These are phyloP conservation scores for Cryptomeria japonica DNA, from an alignment of 75 land plant species.

Conservation along the genomic window DNA sequence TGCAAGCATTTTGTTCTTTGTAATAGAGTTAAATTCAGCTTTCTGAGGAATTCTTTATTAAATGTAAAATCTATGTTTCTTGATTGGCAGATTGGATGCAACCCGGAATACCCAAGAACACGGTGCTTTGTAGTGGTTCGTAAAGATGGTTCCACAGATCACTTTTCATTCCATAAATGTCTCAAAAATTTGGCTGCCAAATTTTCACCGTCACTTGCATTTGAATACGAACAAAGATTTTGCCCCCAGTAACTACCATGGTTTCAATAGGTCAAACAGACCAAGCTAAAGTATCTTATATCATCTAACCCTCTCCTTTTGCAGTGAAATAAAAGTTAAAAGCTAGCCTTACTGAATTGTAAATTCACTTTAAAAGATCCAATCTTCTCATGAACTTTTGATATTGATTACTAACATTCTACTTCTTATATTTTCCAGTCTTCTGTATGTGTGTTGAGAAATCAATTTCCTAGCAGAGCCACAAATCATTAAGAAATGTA, in stretches of 20 bases:
- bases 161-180: slow-evolving; percentile 33
- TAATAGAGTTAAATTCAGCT: background rate
- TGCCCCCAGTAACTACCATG: background rate
- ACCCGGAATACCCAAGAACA: slow-evolving; percentile 4
- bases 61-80: background rate
- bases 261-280: background rate
- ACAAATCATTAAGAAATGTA: background rate
- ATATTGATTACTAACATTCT: background rate
- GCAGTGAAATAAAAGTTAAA: background rate
- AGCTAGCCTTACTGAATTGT: background rate
- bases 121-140: slow-evolving; percentile 33
- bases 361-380: background rate
- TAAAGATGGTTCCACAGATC: slow-evolving; percentile 16
- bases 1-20: background rate
- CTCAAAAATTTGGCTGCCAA: slow-evolving; percentile 6
- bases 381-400: background rate
- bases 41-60: background rate
- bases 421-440: background rate
- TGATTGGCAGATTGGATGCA: slow-evolving; percentile 3
- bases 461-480: slow-evolving; percentile 2
- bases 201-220: slow-evolving; percentile 12
- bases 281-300: too few relatives aligned
- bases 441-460: background rate
- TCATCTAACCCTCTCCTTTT: background rate
- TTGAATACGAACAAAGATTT: slow-evolving; percentile 14